A percentile compares a stretch with the other conserved stretches of the same genome.
phyloP scores from a whole-genome alignment of 768 basidiomycete species.

The Lentinula detonsa region DNA sequence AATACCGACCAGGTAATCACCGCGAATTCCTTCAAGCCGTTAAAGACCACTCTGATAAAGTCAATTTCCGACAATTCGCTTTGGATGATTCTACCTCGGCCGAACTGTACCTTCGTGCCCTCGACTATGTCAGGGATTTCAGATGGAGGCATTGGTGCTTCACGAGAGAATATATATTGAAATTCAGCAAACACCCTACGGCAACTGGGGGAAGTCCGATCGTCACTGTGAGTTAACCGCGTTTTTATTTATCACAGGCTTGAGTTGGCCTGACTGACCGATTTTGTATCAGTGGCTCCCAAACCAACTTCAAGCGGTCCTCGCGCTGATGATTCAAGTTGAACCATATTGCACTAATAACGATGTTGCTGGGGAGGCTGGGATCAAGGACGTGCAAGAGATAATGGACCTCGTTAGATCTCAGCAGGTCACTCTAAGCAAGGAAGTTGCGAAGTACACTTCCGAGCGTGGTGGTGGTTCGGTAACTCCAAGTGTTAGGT shows the following conservation, averaged over 20 bases:
- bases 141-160: slow-evolving; percentile 27
- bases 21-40: slow-evolving; percentile 21
- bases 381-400: neutral
- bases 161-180: slow-evolving; percentile 25
- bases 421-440: neutral
- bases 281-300: neutral
- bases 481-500: neutral
- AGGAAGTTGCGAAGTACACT: neutral
- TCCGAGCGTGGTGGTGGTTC: neutral
- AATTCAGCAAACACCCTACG: slow-evolving; percentile 17
- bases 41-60: slow-evolving; percentile 11
- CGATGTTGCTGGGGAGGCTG: neutral
- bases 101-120: slow-evolving; percentile 16
- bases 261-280: neutral
- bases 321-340: neutral
- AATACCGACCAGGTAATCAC: slow-evolving; percentile 23
- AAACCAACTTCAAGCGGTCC: neutral
- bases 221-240: neutral
- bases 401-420: neutral
- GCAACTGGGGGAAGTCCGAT: slow-evolving; percentile 23
- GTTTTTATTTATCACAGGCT: neutral
- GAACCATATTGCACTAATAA: neutral
- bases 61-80: slow-evolving; percentile 16
- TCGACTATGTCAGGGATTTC: slow-evolving; percentile 23
- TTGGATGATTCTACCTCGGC: slow-evolving; percentile 12